These are phyloP conservation scores for Coemansia sp. DNA, from an alignment of 192 early-diverging fungal genomes.

Conservation along the genomic window DNA sequence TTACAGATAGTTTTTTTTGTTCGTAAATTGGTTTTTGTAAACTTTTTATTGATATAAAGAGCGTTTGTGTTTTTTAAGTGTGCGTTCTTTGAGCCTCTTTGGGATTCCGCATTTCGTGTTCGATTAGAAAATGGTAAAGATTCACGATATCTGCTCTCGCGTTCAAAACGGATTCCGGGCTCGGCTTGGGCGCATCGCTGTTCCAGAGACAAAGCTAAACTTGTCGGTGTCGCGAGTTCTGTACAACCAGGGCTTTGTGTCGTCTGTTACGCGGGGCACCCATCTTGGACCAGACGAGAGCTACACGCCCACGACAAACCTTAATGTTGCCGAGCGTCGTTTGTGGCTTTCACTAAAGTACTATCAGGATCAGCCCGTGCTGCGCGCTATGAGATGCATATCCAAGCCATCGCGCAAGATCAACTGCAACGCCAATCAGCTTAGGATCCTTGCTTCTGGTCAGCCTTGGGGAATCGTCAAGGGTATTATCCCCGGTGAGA, in stretches of 20 bases:
- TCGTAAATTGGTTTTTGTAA: not conserved
- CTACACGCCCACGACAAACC: constrained; percentile 75
- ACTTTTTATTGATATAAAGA: not conserved
- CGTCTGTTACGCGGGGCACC: constrained; percentile 77
- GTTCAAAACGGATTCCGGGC: constrained; percentile 90
- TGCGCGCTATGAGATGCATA: constrained; percentile 77
- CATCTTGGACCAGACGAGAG: constrained; percentile 71
- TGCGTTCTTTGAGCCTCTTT: not conserved
- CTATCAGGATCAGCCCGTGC: constrained; percentile 77
- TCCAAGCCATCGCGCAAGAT: constrained; percentile 85
- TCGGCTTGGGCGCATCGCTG: constrained; percentile 76
- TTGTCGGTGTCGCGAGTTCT: constrained; percentile 81
- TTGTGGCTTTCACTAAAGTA: constrained; percentile 97
- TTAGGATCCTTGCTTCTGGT: constrained; percentile 75
- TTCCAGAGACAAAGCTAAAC: constrained; percentile 90
- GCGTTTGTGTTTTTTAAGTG: too few species aligned
- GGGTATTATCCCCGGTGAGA: constrained; percentile 85
- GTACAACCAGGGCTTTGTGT: constrained; percentile 89
- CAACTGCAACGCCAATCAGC: constrained; percentile 77
- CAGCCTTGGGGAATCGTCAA: constrained; percentile 75
- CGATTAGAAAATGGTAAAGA: constrained; percentile 64
- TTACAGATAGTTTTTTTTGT: not conserved
- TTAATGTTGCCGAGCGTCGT: constrained; percentile 80
- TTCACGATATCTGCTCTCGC: constrained; percentile 84
- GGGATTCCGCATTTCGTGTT: not conserved